Evolutionary conservation across 73 alveolate genomes (phyloP), one percentile per base, ranked within the genome.

Genomic region (Paraurostyla sp.): DNA sequence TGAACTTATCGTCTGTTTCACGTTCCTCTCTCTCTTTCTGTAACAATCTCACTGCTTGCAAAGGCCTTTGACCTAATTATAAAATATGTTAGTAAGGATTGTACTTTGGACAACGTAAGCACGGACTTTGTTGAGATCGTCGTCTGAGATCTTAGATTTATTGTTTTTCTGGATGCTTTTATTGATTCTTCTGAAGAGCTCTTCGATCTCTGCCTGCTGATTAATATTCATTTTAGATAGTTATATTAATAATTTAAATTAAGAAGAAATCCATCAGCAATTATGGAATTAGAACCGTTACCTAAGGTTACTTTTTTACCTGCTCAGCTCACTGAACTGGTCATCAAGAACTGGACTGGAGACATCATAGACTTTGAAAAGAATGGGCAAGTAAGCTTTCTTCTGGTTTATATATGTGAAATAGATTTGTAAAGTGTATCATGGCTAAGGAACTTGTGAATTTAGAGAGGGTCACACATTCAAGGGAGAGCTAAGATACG

Each of bases 401-500:
- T 43, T 45, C 11, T 36, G 23, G 60, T 30, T 4, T 27, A 18
- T 22, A 52, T 29, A n/a, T 73, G 2, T 1, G 33, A 15, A 22
- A 0, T 75, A 88, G 94, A 88, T 88, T 11, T 85, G 90, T 76
- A 88, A 78, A 54, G 94, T 88, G 38, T 88, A 88, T 57, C 90
- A 88, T 51, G 94, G 94, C 7, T 59, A 86, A 80, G 97, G 94
- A 7, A 90, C 89, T 40, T 56, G 90, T 48, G 88, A 80, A 38
- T 87, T 92, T 57, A 89, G 94, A 50, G 94, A 94, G 32, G 98
- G 98, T 38, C 92, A 92, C 63, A 69, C 60, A 35, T 96, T 89
- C 81, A 85, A 83, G 63, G 99, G 99, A 0, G 96, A 96, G 46
- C 76, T 95, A 97, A 85, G 92, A 71, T 41, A 94, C 71, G 95